Percentiles rank a stretch among this genome's conserved stretches.
Evolutionary conservation across 129 eudicot species (phyloP).

Genomic region (Arctium lappa): DNA sequence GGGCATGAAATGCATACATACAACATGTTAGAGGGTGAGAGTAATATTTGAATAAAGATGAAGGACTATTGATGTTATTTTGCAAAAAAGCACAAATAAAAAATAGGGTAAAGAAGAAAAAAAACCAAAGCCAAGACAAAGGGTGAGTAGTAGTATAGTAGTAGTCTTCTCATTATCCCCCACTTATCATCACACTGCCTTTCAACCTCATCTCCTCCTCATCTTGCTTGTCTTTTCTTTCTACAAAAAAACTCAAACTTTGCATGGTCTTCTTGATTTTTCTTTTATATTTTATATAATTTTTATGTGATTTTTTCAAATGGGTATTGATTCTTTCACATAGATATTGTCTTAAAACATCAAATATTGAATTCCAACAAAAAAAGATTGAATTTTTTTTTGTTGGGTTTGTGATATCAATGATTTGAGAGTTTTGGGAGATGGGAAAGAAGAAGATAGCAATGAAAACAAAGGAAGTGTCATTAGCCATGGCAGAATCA

Average conservation of each 20-base stretch:
- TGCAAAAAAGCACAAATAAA: constrained; percentile 8
- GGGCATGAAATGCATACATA: constrained; percentile 10
- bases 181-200: constrained; percentile 33
- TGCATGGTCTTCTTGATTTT: constrained; percentile 23
- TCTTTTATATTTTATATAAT: neutral
- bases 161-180: constrained; percentile 37
- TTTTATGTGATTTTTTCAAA: neutral
- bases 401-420: constrained; percentile 12
- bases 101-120: constrained; percentile 9
- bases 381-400: constrained; percentile 23
- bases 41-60: neutral
- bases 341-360: constrained; percentile 14
- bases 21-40: constrained; percentile 12
- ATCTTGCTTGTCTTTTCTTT: constrained; percentile 18
- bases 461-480: constrained; percentile 45
- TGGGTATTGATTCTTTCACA: constrained; percentile 27
- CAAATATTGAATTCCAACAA: neutral
- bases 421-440: constrained; percentile 23
- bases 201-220: constrained; percentile 41
- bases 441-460: constrained; percentile 62
- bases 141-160: constrained; percentile 23
- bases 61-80: constrained; percentile 8
- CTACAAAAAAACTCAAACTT: constrained; percentile 5
- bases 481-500: constrained; percentile 60
- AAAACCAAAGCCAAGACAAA: constrained; percentile 32